Percentiles rank a stretch among this genome's conserved stretches.
Conservation (phyloP, 1,284 basidiomycete genomes). For the Marasmius oreades region DNA sequence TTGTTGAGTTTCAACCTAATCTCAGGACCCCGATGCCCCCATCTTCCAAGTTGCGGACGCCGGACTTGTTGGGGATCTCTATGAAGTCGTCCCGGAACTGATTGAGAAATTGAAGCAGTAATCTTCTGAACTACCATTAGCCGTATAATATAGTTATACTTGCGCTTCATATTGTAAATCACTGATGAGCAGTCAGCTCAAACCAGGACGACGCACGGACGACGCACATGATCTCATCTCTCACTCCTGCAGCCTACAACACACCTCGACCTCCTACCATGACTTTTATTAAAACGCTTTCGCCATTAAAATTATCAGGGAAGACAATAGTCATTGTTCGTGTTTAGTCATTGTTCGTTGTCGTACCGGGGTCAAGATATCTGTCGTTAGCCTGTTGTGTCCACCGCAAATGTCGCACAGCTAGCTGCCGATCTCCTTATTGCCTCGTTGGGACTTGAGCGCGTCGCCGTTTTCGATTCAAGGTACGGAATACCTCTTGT, state of each 20-base stretch:
- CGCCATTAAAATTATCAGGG: conserved; percentile 32
- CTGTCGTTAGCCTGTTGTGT: conserved; percentile 67
- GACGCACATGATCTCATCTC: too few species aligned
- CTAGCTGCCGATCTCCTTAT: conserved; percentile 74
- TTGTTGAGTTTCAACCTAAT: background rate
- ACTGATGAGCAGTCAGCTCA: too few species aligned
- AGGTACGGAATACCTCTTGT: conserved; percentile 64
- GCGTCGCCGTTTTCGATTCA: conserved; percentile 61
- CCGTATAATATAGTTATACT: background rate
- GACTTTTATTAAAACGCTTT: conserved; percentile 37
- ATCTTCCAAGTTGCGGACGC: conserved; percentile 99
- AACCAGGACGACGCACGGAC: too few species aligned
- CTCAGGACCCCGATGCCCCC: conserved; percentile 91
- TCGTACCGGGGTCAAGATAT: background rate
- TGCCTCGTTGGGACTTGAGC: conserved; percentile 53
- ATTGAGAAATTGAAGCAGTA: conserved; percentile 77
- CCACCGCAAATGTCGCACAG: conserved; percentile 76
- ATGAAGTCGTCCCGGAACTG: conserved; percentile 84
- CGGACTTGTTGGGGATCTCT: conserved; percentile 91
- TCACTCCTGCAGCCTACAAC: too few species aligned
- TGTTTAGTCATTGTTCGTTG: conserved; percentile 11
- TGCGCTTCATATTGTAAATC: too few species aligned
- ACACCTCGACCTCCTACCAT: too few species aligned
- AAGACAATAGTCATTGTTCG: conserved; percentile 52
- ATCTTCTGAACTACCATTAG: conserved; percentile 4